Evolutionary conservation across 441 rosid species (phyloP).

Genomic region (Populus hybrid): DNA sequence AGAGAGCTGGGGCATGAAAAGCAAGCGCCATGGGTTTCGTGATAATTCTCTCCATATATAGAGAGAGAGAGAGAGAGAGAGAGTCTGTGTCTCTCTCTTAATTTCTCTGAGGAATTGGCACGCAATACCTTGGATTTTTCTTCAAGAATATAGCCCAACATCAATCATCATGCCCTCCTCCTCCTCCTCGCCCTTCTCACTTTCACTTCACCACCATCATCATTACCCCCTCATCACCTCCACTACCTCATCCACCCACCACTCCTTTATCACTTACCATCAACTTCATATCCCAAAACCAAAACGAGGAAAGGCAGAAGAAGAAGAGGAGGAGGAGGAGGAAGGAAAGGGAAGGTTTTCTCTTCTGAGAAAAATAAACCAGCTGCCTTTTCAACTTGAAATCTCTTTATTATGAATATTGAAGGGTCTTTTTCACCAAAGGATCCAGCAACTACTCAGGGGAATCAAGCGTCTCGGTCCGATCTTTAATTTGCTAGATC

Average conservation of each 20-base stretch:
- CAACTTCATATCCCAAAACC: conserved; percentile 29
- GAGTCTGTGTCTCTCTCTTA: conserved; percentile 9
- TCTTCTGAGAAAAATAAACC: neutral
- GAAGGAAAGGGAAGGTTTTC: neutral
- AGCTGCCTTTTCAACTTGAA: neutral
- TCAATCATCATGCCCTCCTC: conserved; percentile 56
- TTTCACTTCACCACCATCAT: conserved; percentile 41
- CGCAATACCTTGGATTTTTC: conserved; percentile 38
- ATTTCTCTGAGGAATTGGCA: conserved; percentile 18
- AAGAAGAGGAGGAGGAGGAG: neutral
- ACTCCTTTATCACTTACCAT: conserved; percentile 9
- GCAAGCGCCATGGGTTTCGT: conserved; percentile 34
- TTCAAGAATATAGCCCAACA: conserved; percentile 30
- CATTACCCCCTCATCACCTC: conserved; percentile 41
- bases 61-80: conserved; percentile 11
- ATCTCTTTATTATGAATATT: conserved; percentile 5
- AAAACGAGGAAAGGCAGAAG: conserved; percentile 5
- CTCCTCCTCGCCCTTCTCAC: conserved; percentile 32
- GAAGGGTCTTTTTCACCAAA: conserved; percentile 17
- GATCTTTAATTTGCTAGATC: conserved; percentile 34
- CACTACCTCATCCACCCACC: neutral
- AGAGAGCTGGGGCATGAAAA: conserved; percentile 25
- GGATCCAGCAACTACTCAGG: conserved; percentile 34
- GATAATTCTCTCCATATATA: conserved; percentile 22
- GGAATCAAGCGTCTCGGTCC: conserved; percentile 74